Base-by-base conservation (phyloP, 306 rosid species). In the Fagus sylvatica region DNA sequence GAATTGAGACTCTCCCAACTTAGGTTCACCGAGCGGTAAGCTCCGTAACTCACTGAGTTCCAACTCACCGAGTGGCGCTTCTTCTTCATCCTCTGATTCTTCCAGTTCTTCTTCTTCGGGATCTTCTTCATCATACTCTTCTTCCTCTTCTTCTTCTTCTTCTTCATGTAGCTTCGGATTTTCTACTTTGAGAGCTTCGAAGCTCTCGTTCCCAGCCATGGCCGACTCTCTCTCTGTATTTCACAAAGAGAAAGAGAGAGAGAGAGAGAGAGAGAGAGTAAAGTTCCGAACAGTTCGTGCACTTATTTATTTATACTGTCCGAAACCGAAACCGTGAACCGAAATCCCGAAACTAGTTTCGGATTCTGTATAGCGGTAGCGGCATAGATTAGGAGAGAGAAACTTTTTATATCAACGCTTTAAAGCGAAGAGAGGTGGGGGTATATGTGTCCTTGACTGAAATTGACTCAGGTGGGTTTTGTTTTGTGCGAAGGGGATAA, bases 381-480 rank as follows among this genome's bases (percentile, higher is more conserved):
- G 84, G 82, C 62, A 75, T 59, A 71, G 87, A 78, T 72, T 73
- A 36, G 34, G 77, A 64, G 85, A 57, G 81, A 65, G 86, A 16
- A 46, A 69, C 32, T 39, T 6, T 67, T 74, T 17, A 10, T 43
- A 68, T 57, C 3, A 57, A 57, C 33, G 81, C 34, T 81, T 68
- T 43, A 79, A 77, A 81, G 76, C 43, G 36, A 36, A 55, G 64
- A 39, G 74, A 48, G 57, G 30, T 22, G 33, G 67, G 84, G 87
- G 74, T 73, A 80, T 79, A 65, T 40, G 69, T 84, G 86, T 90
- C 87, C 86, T 85, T 91, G 96, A 93, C 95, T 81, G 73, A 3
- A 32, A 40, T 93, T 87, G 98, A 91, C 94, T 87, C 97, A 82
- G 85, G 86, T 84, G 81, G 9, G 76, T 84, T 85, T 70, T 46